Percentiles rank a stretch among this genome's conserved stretches.
Conservation (phyloP, 2,329 filamentous ascomycete genomes). For the Cryphonectria radicalis region DNA sequence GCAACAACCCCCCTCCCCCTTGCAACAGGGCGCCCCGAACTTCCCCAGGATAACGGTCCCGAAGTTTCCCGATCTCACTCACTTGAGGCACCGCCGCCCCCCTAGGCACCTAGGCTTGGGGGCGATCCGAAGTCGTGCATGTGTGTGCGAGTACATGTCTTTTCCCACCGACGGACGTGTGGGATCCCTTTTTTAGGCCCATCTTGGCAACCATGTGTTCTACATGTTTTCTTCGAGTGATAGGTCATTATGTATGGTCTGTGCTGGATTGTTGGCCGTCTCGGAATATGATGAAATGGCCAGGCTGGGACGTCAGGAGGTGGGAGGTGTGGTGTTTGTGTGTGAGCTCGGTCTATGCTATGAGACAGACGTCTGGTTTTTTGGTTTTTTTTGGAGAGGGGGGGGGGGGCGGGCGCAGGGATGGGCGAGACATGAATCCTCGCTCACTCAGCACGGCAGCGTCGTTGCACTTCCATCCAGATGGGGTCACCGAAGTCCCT, state of each 20-base stretch:
- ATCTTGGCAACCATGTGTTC: neutral
- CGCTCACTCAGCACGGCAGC: neutral
- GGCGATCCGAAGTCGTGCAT: slow-evolving; percentile 9
- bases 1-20: slow-evolving; percentile 5
- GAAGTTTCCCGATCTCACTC: slow-evolving; percentile 26
- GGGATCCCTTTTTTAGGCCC: neutral
- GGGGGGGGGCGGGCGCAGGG: no score
- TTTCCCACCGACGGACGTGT: neutral
- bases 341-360: neutral
- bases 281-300: neutral
- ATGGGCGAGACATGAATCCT: neutral
- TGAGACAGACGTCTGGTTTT: neutral
- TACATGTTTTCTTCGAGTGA: neutral
- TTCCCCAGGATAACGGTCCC: slow-evolving; percentile 24
- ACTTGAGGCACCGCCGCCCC: no score
- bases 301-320: neutral
- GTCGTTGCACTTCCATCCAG: neutral
- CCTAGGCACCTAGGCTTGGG: neutral
- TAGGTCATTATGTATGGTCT: neutral
- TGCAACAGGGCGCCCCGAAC: slow-evolving; percentile 16
- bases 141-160: neutral
- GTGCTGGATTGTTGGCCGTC: neutral
- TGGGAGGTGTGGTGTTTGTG: neutral
- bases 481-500: neutral
- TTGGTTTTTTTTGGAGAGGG: no score